Evolutionary conservation across 768 basidiomycete species (phyloP).

Genomic region (Pulveroboletus sp.): DNA sequence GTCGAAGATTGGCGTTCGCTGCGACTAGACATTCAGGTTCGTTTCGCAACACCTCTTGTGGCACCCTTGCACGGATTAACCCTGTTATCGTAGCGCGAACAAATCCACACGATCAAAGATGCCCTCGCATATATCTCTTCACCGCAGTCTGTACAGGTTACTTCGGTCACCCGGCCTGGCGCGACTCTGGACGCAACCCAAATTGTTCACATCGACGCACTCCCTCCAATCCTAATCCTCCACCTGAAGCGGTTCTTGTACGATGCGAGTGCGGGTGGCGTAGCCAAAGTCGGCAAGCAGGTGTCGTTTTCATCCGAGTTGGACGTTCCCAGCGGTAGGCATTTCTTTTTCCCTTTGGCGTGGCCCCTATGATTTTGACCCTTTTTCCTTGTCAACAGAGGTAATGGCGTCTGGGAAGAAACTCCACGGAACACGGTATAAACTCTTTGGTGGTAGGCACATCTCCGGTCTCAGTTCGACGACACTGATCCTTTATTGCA

Average conservation of each 20-base stretch:
- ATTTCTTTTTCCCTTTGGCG: background rate
- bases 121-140: constrained; percentile 74
- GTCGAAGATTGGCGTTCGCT: constrained; percentile 91
- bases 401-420: constrained; percentile 52
- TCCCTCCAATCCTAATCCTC: constrained; percentile 80
- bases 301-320: constrained; percentile 75
- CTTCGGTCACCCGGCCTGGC: constrained; percentile 50
- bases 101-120: constrained; percentile 74
- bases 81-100: constrained; percentile 47
- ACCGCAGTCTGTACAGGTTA: constrained; percentile 76
- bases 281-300: constrained; percentile 83
- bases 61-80: background rate
- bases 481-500: background rate
- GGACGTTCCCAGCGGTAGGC: constrained; percentile 61
- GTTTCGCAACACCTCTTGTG: background rate
- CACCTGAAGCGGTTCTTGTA: constrained; percentile 92
- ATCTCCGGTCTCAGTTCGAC: fast-evolving
- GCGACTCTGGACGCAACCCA: constrained; percentile 67
- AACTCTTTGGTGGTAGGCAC: constrained; percentile 74
- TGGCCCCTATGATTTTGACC: fast-evolving
- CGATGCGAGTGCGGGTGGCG: constrained; percentile 66
- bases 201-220: constrained; percentile 69
- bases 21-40: constrained; percentile 83
- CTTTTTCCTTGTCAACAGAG: constrained; percentile 34
- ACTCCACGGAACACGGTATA: constrained; percentile 55